Evolutionary conservation across 1,139 yeast species (phyloP).

Genomic region (Nakaseomyces kungkrabaensis): DNA sequence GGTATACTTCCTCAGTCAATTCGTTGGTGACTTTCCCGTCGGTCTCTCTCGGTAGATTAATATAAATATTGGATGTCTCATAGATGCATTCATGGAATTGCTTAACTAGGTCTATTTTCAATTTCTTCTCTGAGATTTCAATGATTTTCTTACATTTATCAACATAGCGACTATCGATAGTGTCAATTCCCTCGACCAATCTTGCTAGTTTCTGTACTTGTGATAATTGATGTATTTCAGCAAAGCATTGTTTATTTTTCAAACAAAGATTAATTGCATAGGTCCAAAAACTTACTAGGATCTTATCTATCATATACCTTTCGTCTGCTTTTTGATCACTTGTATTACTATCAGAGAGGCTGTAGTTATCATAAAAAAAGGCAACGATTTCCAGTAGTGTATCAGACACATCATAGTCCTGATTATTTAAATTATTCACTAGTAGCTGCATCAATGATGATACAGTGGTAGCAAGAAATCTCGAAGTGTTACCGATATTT

Average conservation of each 20-base stretch:
- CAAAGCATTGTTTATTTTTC: conserved; percentile 12
- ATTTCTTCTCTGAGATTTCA: conserved; percentile 10
- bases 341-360: background rate
- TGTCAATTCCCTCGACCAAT: conserved; percentile 5
- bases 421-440: background rate
- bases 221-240: conserved; percentile 2
- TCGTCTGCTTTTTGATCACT: conserved; percentile 38
- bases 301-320: conserved; percentile 35
- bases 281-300: conserved; percentile 36
- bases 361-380: background rate
- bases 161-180: background rate
- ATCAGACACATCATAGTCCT: background rate
- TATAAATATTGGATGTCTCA: conserved; percentile 16
- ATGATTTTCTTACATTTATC: background rate
- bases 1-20: conserved; percentile 25
- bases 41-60: conserved; percentile 16
- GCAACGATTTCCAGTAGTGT: background rate
- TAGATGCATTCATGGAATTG: conserved; percentile 30
- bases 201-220: conserved; percentile 22
- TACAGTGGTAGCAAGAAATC: conserved; percentile 59
- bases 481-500: conserved; percentile 11
- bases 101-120: conserved; percentile 46
- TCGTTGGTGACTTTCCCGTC: conserved; percentile 17
- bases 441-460: conserved; percentile 45
- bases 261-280: conserved; percentile 37